A percentile compares a stretch with the other conserved stretches of the same genome.
Conservation (phyloP, 345 rosid genomes). For the Isatis tinctoria region DNA sequence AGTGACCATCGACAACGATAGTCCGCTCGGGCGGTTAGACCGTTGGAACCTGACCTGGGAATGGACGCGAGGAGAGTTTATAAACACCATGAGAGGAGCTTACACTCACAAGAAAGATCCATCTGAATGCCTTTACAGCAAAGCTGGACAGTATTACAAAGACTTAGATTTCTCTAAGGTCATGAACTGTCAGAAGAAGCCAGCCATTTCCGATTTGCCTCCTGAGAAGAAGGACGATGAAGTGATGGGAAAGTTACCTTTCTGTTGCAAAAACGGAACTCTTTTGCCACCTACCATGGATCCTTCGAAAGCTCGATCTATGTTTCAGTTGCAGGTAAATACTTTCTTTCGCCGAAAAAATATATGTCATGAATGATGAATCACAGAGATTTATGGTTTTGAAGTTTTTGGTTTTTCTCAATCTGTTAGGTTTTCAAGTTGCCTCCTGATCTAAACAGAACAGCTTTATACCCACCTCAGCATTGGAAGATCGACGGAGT, state of each 20-base stretch:
- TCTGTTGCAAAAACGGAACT: conserved; percentile 73
- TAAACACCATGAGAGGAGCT: conserved; percentile 77
- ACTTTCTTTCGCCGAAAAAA: not conserved
- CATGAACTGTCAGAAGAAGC: conserved; percentile 60
- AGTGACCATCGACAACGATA: conserved; percentile 77
- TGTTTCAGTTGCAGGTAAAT: conserved; percentile 70
- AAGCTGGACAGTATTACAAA: conserved; percentile 51
- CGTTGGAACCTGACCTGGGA: conserved; percentile 96
- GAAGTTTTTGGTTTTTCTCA: not conserved
- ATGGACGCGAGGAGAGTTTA: conserved; percentile 90
- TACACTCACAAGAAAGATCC: conserved; percentile 52
- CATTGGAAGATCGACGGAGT: conserved; percentile 67
- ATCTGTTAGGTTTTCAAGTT: conserved; percentile 40
- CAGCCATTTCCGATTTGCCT: conserved; percentile 73
- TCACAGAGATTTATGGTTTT: not conserved
- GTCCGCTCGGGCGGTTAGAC: conserved; percentile 73
- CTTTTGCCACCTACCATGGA: conserved; percentile 69
- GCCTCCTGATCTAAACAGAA: conserved; percentile 66
- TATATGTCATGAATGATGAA: not conserved
- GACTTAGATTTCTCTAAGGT: conserved; percentile 72
- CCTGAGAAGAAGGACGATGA: conserved; percentile 49
- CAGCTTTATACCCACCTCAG: conserved; percentile 68
- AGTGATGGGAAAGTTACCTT: conserved; percentile 58
- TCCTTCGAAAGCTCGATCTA: conserved; percentile 44
- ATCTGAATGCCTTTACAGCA: conserved; percentile 61